Base-by-base conservation (phyloP, 2,329 filamentous ascomycete species). In the Pseudogymnoascus sp. region DNA sequence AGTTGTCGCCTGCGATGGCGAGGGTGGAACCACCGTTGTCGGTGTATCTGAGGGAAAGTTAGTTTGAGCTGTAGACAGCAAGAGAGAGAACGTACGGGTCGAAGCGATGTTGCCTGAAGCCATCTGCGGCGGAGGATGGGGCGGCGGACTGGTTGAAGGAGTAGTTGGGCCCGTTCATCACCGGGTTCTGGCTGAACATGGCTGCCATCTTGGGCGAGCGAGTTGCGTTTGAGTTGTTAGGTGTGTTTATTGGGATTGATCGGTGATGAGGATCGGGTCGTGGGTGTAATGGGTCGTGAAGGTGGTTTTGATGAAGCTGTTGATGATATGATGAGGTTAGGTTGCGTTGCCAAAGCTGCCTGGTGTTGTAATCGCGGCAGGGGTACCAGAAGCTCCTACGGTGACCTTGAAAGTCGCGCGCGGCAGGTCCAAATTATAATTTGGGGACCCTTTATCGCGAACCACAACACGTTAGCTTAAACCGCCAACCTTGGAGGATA, bases 11-110 rank as follows among this genome's bases (percentile, higher is more conserved):
- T 38, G 91, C 88, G 75, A 99, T 97, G 71, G 91, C 94, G 61
- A 99, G 85, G 60, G 94, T 97, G 63, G 91, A 96, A 68, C 94
- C 94, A 69, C 94, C 94, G 74, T 99, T 99, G 80, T 99, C 93
- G 67, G 94, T 95, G 78, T 99, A 99, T 69, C 90, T 94, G 68
- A 14, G 20, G n/a, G 47, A n/a, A 39, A 22, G 22, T 54, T 18
- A 50, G 54, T 66, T 57, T 65, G 18, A 50, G n/a, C 16, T n/a
- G 57, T 11, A 63, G 9, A 8, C 12, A 20, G 58, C 25, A 30
- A 22, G n/a, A 20, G 18, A 47, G 25, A 57, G 28, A 8, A 41
- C 38, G 57, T 83, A 96, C 92, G 93, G 92, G 77, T 96, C 92
- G 79, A 97, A 97, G 69, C 86, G 85, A 77, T 95, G 92, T 79